phyloP scores from a whole-genome alignment of 768 basidiomycete species.

The Trichaptum fuscoviolaceum region DNA sequence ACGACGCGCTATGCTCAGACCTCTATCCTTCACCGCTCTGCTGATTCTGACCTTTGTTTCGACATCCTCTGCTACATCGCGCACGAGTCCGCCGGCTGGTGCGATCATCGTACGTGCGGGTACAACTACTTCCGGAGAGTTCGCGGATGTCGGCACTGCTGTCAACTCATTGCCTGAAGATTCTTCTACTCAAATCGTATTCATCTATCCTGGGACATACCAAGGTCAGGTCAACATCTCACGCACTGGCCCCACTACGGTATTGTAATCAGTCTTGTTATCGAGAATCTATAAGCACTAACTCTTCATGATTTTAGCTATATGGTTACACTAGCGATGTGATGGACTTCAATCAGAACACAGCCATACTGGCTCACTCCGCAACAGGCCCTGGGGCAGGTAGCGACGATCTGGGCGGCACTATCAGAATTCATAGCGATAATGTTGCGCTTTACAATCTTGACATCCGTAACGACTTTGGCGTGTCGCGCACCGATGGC shows the following conservation, averaged over 20 bases:
- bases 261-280: constrained; percentile 8
- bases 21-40: neutral
- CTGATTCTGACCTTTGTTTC: constrained; percentile 10
- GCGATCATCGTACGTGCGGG: constrained; percentile 37
- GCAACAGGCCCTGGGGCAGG: constrained; percentile 25
- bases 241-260: constrained; percentile 39
- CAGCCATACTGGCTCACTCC: constrained; percentile 14
- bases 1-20: neutral
- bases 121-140: constrained; percentile 36
- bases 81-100: constrained; percentile 38
- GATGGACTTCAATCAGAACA: constrained; percentile 11
- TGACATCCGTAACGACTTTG: constrained; percentile 35
- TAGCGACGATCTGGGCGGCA: constrained; percentile 43
- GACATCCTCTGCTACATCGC: constrained; percentile 26
- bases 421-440: constrained; percentile 40
- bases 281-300: neutral
- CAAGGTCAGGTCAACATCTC: constrained; percentile 40
- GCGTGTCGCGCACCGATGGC: neutral
- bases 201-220: constrained; percentile 45
- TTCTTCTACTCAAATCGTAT: constrained; percentile 32
- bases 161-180: constrained; percentile 37
- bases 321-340: constrained; percentile 18
- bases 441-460: constrained; percentile 43
- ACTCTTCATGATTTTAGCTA: constrained; percentile 10
- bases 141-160: constrained; percentile 34